Evolutionary conservation across 345 rosid genomes (phyloP), one percentile per base, ranked within the genome.

Genomic region (Dimocarpus longan): DNA sequence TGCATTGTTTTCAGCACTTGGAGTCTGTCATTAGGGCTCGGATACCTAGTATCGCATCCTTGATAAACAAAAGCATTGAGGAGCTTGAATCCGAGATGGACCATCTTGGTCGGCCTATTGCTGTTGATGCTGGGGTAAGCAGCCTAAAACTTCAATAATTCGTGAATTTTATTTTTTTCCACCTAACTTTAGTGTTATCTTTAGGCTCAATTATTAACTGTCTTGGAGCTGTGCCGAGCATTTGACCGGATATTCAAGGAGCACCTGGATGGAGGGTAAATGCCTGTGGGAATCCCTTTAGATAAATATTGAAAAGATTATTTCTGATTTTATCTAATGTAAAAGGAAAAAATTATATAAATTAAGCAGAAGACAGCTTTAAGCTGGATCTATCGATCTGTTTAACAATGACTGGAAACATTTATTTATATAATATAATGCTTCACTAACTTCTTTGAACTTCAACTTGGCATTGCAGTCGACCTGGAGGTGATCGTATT

Each of bases 231-330:
- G 44, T 93, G 98, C 62, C 93, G 95, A 75, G 97, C 95, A 77
- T 93, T 95, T 66, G 98, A 95, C 82, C 86, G 85, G 75, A 86
- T 93, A 83, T 95, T 93, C 86, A 95, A 93, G 90, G 98, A 95
- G 83, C 98, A 95, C 82, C 68, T 95, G 80, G 95, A 93, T 86
- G 98, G 98, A 82, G 97, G 98, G 98, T 95, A 91, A 82, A 13
- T 69, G 74, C 39, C 39, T 16, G 22, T 59, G 26, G 26, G 26
- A 59, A 8, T 60, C 28, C 65, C 28, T 60, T 60, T 60, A 37
- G 28, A 37, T 73, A 24, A 40, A 10, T 57, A 18, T 65, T 57
- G 65, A 57, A 59, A 10, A 59, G n/a, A 26, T 52, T 24, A 37
- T 26, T 26, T 63, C 26, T n/a, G 15, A 32, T 62, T 62, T 69